Conservation (phyloP, 768 basidiomycete genomes). For the Boletales sp. region DNA sequence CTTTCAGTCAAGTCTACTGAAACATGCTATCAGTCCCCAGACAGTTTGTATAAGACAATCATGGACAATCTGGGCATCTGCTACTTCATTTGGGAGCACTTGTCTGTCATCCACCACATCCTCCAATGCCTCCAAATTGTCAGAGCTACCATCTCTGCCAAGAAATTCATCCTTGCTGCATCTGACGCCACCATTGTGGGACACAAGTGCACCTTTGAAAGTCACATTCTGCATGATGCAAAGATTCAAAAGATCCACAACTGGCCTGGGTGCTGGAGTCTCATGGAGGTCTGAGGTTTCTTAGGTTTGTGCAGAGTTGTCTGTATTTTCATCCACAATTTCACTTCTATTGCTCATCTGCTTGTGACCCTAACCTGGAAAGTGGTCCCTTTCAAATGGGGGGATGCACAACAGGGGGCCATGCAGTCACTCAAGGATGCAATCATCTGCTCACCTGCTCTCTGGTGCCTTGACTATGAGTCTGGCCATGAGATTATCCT, state of each 20-base stretch:
- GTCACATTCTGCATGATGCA: constrained; percentile 24
- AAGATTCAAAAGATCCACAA: constrained; percentile 25
- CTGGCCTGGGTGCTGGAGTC: constrained; percentile 25
- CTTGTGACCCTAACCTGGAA: constrained; percentile 28
- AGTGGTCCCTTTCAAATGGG: constrained; percentile 20
- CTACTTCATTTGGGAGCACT: constrained; percentile 39
- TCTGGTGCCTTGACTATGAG: constrained; percentile 1
- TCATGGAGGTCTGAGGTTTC: constrained; percentile 25
- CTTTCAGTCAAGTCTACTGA: constrained; percentile 31
- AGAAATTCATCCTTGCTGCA: constrained; percentile 31
- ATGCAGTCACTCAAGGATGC: constrained; percentile 4
- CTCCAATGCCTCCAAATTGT: constrained; percentile 34
- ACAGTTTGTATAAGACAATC: constrained; percentile 34
- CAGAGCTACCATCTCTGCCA: constrained; percentile 36
- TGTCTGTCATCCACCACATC: constrained; percentile 34
- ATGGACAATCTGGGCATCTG: constrained; percentile 35
- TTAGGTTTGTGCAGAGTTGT: constrained; percentile 27
- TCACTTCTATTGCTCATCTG: constrained; percentile 13
- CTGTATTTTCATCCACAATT: constrained; percentile 30
- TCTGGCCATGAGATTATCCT: constrained; percentile 6
- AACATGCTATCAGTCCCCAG: constrained; percentile 24
- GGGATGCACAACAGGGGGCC: no score
- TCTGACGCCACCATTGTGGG: constrained; percentile 33
- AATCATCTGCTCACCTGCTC: neutral
- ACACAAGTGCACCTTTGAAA: constrained; percentile 37